These are phyloP conservation scores for Fusarium continuum DNA, from an alignment of 2,329 filamentous ascomycete species.

Conservation along the genomic window DNA sequence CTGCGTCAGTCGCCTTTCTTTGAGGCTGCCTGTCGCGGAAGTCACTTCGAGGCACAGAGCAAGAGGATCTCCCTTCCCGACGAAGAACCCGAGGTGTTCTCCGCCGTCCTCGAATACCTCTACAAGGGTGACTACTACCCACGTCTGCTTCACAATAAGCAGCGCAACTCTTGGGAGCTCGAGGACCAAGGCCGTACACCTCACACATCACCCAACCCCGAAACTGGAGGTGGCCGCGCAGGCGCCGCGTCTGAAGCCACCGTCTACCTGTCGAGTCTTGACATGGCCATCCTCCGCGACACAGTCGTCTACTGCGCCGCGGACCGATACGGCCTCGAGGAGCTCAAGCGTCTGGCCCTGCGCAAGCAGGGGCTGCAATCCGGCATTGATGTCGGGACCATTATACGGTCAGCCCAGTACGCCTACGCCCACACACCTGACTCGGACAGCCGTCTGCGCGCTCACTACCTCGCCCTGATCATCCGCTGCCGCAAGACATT, in stretches of 20 bases:
- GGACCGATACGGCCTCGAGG: conserved; percentile 88
- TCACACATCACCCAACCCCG: conserved; percentile 62
- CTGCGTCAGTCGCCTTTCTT: conserved; percentile 88
- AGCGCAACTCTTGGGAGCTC: conserved; percentile 87
- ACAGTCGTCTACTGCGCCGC: conserved; percentile 95
- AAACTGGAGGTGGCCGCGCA: conserved; percentile 57
- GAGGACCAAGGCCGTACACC: conserved; percentile 68
- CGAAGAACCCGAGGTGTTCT: conserved; percentile 92
- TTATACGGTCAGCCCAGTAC: conserved; percentile 91
- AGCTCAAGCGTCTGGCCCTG: conserved; percentile 89
- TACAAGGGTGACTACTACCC: conserved; percentile 98
- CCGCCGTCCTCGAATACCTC: conserved; percentile 92
- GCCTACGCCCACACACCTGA: conserved; percentile 96
- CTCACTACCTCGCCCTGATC: conserved; percentile 96
- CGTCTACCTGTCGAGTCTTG: conserved; percentile 78
- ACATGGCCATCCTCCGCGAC: conserved; percentile 84
- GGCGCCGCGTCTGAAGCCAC: conserved; percentile 59
- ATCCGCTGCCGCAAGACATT: conserved; percentile 98
- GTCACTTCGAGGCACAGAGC: conserved; percentile 78
- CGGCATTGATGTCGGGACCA: conserved; percentile 90
- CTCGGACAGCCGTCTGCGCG: conserved; percentile 89
- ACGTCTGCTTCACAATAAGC: conserved; percentile 86
- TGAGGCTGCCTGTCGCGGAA: conserved; percentile 73
- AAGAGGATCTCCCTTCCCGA: conserved; percentile 78
- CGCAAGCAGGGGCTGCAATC: conserved; percentile 94